Evolutionary conservation across 495 filamentous ascomycete genomes (phyloP).

Genomic region (Geopyxis carbonaria): DNA sequence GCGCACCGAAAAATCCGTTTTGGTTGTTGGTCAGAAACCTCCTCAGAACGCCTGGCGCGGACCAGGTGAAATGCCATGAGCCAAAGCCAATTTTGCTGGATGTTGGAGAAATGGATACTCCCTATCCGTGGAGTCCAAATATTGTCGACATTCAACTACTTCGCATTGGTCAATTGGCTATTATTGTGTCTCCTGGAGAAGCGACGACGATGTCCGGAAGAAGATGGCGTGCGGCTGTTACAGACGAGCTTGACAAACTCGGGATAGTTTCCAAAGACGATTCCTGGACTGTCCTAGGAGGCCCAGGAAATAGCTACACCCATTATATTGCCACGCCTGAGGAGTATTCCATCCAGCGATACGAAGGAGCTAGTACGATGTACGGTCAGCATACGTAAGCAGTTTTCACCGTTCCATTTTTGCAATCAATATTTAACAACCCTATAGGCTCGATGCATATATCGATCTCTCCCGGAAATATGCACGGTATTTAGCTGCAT

Average conservation of each 20-base stretch:
- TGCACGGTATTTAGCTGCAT: conserved; percentile 48
- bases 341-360: conserved; percentile 79
- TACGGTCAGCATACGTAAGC: conserved; percentile 68
- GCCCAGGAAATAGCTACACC: conserved; percentile 85
- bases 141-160: conserved; percentile 84
- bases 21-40: conserved; percentile 62
- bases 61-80: conserved; percentile 60
- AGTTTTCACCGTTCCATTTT: conserved; percentile 1
- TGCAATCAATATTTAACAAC: conserved; percentile 7
- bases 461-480: conserved; percentile 65
- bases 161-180: conserved; percentile 71
- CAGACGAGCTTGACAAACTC: conserved; percentile 26
- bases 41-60: conserved; percentile 51
- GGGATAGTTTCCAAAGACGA: conserved; percentile 13
- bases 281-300: conserved; percentile 50
- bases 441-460: conserved; percentile 51
- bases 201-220: conserved; percentile 90
- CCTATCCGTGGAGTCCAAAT: conserved; percentile 82
- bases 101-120: conserved; percentile 59
- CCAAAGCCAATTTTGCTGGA: conserved; percentile 83
- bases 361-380: conserved; percentile 88
- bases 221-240: conserved; percentile 74
- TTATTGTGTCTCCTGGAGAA: conserved; percentile 79
- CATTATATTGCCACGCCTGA: conserved; percentile 91
- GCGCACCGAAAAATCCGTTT: conserved; percentile 55